Base-by-base conservation (phyloP, 2,329 filamentous ascomycete genomes). In the Trichoderma lentiforme region DNA sequence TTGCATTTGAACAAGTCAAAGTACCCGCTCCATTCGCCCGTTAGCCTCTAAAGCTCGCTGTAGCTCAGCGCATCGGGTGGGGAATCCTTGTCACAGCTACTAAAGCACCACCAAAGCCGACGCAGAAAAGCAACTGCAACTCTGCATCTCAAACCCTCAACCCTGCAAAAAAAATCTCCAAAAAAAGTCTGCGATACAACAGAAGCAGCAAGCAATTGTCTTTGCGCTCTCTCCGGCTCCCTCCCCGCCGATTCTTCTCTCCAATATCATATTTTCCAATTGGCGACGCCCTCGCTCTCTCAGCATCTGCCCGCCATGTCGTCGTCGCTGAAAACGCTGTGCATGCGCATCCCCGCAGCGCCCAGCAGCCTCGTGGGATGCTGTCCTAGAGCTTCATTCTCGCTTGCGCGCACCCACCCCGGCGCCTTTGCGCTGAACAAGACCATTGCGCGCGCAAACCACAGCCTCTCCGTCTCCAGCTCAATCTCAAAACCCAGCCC, bases 281-380 rank as follows among this genome's bases (percentile, higher is more conserved):
- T 53, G 66, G 28, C 66, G 39, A 14, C 15, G 66, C 15, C 28
- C 28, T 30, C 28, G 28, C 28, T 6, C 36, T 26, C n/a, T 21
- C 32, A 43, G 28, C 24, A 28, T 36, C 26, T 56, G n/a, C 30
- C 51, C 53, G 30, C 18, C 43, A 81, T 81, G 79, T 76, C 79
- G 32, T 78, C 77, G 26, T 72, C 79, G 53, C 71, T 81, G 34
- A 81, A 80, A 76, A 75, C 78, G 15, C 74, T 80, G 60, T 80
- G 79, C 73, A 73, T 79, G 76, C 78, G 79, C 74, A 77, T 77
- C 74, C 79, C 76, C 72, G 74, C 74, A 70, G 68, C 74, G 32
- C 72, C 75, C 24, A 62, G 72, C 72, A 70, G 72, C 74, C 69
- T 80, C 72, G 73, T 76, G 69, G 74, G 76, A 73, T 76, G 74